phyloP scores from a whole-genome alignment of 768 basidiomycete species.

The Dendrothele bispora region DNA sequence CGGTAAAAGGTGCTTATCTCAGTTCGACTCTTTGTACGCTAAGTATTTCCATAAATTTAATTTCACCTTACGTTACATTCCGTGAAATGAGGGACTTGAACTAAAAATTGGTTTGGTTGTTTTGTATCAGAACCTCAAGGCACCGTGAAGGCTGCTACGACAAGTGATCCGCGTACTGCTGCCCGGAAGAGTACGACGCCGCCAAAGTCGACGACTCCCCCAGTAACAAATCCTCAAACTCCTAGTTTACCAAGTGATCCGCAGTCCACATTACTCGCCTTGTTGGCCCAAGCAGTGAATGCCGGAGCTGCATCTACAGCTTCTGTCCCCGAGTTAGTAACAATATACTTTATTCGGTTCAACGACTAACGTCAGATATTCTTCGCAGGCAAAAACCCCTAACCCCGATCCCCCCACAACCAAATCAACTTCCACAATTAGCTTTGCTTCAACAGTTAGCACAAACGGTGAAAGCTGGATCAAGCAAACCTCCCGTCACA shows the following conservation, averaged over 20 bases:
- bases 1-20: slow-evolving; percentile 87
- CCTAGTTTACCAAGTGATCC: slow-evolving; percentile 32
- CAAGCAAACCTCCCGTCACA: slow-evolving; percentile 28
- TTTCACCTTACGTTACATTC: slow-evolving; percentile 42
- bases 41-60: slow-evolving; percentile 80
- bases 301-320: slow-evolving; percentile 33
- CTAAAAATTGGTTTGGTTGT: slow-evolving; percentile 36
- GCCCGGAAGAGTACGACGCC: slow-evolving; percentile 25
- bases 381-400: neutral
- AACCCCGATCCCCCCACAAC: neutral
- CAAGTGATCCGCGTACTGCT: slow-evolving; percentile 39
- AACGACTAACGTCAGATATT: neutral
- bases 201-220: slow-evolving; percentile 24
- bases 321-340: slow-evolving; percentile 45
- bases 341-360: neutral
- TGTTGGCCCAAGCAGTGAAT: slow-evolving; percentile 67
- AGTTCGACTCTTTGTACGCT: slow-evolving; percentile 66
- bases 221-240: slow-evolving; percentile 16
- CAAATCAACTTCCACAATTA: slow-evolving; percentile 44
- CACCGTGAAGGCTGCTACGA: slow-evolving; percentile 35
- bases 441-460: slow-evolving; percentile 78
- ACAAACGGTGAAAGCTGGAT: slow-evolving; percentile 49
- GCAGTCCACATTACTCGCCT: slow-evolving; percentile 66
- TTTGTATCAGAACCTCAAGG: slow-evolving; percentile 59
- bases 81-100: slow-evolving; percentile 54